A percentile compares a stretch with the other conserved stretches of the same genome.
Conservation (phyloP, 2,329 filamentous ascomycete species). For the Endothia cerciana region DNA sequence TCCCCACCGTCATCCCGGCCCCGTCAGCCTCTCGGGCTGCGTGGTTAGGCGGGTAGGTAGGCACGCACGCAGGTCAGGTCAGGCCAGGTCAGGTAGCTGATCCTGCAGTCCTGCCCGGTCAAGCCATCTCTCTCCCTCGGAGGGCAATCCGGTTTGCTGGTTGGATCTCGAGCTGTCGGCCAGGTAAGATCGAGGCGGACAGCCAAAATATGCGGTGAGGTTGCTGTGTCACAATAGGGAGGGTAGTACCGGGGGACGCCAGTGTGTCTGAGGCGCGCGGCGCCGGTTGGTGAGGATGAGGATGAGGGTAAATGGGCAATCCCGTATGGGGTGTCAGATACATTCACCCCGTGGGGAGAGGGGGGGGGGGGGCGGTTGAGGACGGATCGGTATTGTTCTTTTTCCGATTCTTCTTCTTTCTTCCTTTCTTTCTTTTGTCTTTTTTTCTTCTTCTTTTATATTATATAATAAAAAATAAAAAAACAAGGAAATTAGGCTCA, state of each 20-base stretch:
- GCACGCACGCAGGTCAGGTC: not conserved
- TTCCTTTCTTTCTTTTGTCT: no score
- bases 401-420: no score
- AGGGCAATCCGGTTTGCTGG: constrained; percentile 5
- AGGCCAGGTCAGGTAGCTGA: not conserved
- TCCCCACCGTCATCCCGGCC: no score
- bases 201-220: constrained; percentile 14
- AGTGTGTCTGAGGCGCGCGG: not conserved
- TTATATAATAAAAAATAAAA: no score
- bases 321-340: constrained; percentile 18
- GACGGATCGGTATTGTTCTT: no score
- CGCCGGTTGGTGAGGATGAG: no score
- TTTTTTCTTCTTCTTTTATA: no score
- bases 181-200: constrained; percentile 14
- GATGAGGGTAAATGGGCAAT: not conserved
- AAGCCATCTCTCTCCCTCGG: not conserved
- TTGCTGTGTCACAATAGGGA: not conserved
- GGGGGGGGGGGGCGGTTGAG: no score
- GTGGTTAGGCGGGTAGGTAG: no score
- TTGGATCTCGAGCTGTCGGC: not conserved
- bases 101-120: constrained; percentile 6
- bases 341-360: no score
- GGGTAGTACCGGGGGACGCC: not conserved
- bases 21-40: not conserved
- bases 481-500: no score